Conservation (phyloP, 352 stramenopile species). For the Pythium apleroticum region DNA sequence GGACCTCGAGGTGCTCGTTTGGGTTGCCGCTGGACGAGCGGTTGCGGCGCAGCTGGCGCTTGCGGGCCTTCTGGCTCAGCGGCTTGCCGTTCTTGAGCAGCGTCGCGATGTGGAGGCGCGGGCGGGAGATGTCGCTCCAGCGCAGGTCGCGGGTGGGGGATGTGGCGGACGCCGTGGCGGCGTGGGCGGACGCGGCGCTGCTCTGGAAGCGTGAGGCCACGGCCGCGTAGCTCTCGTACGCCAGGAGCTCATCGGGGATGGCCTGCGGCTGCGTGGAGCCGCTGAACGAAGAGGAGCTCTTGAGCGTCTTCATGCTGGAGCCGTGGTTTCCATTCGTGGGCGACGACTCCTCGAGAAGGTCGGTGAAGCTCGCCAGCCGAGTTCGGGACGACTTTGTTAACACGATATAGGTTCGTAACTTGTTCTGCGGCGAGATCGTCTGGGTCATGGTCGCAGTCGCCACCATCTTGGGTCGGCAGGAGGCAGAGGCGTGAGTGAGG, state of each 20-base stretch:
- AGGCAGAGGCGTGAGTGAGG: neutral
- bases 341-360: constrained; percentile 24
- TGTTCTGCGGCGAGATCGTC: constrained; percentile 23
- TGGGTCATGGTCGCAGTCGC: constrained; percentile 11
- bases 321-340: constrained; percentile 1
- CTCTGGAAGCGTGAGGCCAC: constrained; percentile 46
- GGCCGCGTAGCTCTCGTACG: constrained; percentile 77
- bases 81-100: constrained; percentile 23
- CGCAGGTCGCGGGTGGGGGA: constrained; percentile 42
- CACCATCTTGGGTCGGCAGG: constrained; percentile 17
- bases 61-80: constrained; percentile 33
- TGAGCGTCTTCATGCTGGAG: neutral
- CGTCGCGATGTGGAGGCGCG: constrained; percentile 32
- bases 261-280: constrained; percentile 7
- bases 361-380: constrained; percentile 27
- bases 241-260: constrained; percentile 45
- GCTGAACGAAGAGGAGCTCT: neutral
- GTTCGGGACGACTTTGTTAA: constrained; percentile 31
- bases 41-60: constrained; percentile 30
- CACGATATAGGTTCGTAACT: constrained; percentile 32
- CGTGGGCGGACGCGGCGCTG: neutral
- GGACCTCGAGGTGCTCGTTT: constrained; percentile 39
- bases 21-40: constrained; percentile 21
- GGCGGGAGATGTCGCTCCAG: constrained; percentile 70
- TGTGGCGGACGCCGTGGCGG: constrained; percentile 11